Evolutionary conservation across 306 rosid genomes (phyloP), one percentile per base, ranked within the genome.

Genomic region (Begonia peltatifolia): DNA sequence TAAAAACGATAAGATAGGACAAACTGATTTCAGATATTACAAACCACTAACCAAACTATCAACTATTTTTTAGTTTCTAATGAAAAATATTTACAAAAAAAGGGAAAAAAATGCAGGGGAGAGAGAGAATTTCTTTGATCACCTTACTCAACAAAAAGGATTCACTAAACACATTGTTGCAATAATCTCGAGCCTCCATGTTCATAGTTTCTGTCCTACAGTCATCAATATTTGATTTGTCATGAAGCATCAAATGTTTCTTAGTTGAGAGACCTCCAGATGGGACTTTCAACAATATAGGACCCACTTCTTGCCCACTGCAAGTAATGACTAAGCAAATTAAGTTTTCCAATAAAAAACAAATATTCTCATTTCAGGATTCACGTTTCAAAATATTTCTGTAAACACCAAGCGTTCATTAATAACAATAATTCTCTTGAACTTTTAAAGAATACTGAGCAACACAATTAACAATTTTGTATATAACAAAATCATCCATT

Each of bases 251-350:
- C 47, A 58, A 61, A 35, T 53, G 52, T 7, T 72, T 74, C 62
- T 68, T 73, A 20, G 36, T 54, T 30, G 63, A 64, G 49, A 55
- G 60, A 48, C 69, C 66, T 66, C 55, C 47, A 48, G 14, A 57
- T 2, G 87, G 84, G 64, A 58, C 75, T 59, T 83, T 74, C 72
- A 80, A 53, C 65, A 58, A 13, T 63, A 80, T 57, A 12, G 80
- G 87, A 20, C 92, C 92, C 12, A 77, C 75, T 70, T 81, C 84
- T 54, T 74, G 62, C 55, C 97, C 97, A 69, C 97, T 83, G 82
- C 65, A 72, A 47, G 38, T 52, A 65, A 68, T 41, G 41, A 22
- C 35, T 2, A 0, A 6, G 35, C 4, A 25, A 25, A 25, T 25
- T 25, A 6, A 25, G 35, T 25, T 25, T 6, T 3, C 6, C 1